Evolutionary conservation across 371 early-diverging fungal genomes (phyloP).

Genomic region (Batkoa obscura): DNA sequence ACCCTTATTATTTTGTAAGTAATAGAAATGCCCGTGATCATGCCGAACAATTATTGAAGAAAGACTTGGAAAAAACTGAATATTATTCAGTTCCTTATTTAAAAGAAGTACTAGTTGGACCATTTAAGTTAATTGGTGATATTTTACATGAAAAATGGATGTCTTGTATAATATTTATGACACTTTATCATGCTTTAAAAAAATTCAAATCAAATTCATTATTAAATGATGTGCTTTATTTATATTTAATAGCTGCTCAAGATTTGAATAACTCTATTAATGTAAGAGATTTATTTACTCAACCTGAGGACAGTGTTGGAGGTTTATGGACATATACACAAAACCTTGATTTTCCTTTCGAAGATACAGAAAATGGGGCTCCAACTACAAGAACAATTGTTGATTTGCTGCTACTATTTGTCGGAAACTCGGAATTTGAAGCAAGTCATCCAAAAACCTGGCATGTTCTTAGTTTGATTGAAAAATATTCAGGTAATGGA

Average conservation of each 20-base stretch:
- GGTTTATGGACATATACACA: background rate
- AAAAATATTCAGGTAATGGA: constrained; percentile 20
- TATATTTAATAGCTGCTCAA: constrained; percentile 48
- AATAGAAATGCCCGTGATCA: constrained; percentile 71
- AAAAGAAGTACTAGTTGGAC: constrained; percentile 32
- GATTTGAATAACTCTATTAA: constrained; percentile 27
- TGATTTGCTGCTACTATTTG: background rate
- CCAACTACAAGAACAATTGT: background rate
- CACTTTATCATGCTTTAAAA: constrained; percentile 45
- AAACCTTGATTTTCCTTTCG: background rate
- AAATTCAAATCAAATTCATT: constrained; percentile 47
- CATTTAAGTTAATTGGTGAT: constrained; percentile 41
- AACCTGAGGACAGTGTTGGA: background rate
- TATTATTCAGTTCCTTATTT: constrained; percentile 34
- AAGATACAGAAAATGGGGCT: background rate
- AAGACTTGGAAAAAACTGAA: background rate
- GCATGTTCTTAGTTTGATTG: constrained; percentile 29
- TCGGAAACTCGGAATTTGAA: constrained; percentile 14
- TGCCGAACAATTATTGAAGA: constrained; percentile 24
- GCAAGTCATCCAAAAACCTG: constrained; percentile 28
- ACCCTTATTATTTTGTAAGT: constrained; percentile 63
- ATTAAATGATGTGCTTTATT: constrained; percentile 49
- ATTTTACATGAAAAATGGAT: constrained; percentile 32
- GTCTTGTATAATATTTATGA: constrained; percentile 49
- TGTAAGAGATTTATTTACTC: constrained; percentile 5